Evolutionary conservation across 257 asterid species (phyloP).

Genomic region (Capsicum pubescens): DNA sequence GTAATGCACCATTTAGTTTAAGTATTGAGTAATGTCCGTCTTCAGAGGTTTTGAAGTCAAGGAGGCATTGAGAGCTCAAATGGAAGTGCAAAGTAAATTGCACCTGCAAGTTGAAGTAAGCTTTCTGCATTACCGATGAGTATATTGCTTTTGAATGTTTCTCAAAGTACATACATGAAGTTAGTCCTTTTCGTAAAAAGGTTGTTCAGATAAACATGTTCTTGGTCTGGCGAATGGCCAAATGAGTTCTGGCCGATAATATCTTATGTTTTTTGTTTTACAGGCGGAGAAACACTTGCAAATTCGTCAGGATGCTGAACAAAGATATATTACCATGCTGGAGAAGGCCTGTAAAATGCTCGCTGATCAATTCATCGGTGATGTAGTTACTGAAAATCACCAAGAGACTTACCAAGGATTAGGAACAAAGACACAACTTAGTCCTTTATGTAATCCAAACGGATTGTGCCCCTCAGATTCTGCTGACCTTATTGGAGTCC

Average conservation of each 20-base stretch:
- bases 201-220: background rate
- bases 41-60: constrained; percentile 84
- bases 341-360: constrained; percentile 84
- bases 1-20: constrained; percentile 1
- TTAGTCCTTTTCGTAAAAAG: background rate
- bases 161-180: background rate
- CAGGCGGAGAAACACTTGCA: constrained; percentile 88
- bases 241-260: constrained; percentile 10
- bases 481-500: constrained; percentile 42
- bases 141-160: constrained; percentile 25
- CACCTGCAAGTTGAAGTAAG: constrained; percentile 95
- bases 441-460: constrained; percentile 36
- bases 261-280: constrained; percentile 23
- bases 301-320: constrained; percentile 81
- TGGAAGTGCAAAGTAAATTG: constrained; percentile 92
- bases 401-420: constrained; percentile 49
- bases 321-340: constrained; percentile 72
- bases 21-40: constrained; percentile 32
- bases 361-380: constrained; percentile 73
- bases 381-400: constrained; percentile 42
- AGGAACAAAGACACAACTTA: constrained; percentile 38
- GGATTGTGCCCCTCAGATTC: constrained; percentile 50
- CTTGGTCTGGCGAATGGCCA: background rate
- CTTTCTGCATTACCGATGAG: constrained; percentile 25
- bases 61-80: constrained; percentile 91